Base-by-base conservation (phyloP, 169 alveolate species). In the Amoebophrya sp. region DNA sequence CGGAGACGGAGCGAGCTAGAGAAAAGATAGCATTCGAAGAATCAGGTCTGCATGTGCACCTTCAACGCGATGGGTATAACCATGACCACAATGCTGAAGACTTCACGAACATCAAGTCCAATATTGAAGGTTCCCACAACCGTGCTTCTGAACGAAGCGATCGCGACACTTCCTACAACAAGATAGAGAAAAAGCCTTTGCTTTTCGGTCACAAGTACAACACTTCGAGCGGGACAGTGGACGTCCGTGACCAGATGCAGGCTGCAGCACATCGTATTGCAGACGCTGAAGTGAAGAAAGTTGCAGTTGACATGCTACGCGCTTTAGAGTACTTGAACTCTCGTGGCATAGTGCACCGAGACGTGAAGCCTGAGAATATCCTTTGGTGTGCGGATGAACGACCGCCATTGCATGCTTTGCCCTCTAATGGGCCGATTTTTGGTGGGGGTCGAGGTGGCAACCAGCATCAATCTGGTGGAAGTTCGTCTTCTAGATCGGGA, bases 321-420 rank as follows among this genome's bases (percentile, higher is more conserved):
- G 83, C 83, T 6, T 26, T 65, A 10, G 36, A 65, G 33, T 65
- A 65, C 83, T 36, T 65, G 36, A 65, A 65, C 83, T 26, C 12
- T 26, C 83, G 18, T 29, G 83, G 83, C 2, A 65, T 65, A 1
- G 83, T 65, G 33, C 83, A 65, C 83, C 12, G 83, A 18, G 83
- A 65, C 83, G 83, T 65, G 83, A 65, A 65, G 83, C 83, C 83
- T 29, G 83, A 65, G n/a, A 65, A 65, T 36, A 65, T 65, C n/a
- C 33, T 65, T 29, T 65, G 83, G 83, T 65, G 83, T 36, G 36
- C 18, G 83, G 2, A 26, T 36, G 83, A 6, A n/a, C n/a, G n/a
- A n/a, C n/a, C n/a, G n/a, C n/a, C n/a, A n/a, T n/a, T n/a, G n/a
- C n/a, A n/a, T n/a, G n/a, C n/a, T n/a, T n/a, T n/a, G n/a, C n/a